A percentile compares a stretch with the other conserved stretches of the same genome.
Conservation (phyloP, 2,329 filamentous ascomycete species). For the Xylaria arbuscula region DNA sequence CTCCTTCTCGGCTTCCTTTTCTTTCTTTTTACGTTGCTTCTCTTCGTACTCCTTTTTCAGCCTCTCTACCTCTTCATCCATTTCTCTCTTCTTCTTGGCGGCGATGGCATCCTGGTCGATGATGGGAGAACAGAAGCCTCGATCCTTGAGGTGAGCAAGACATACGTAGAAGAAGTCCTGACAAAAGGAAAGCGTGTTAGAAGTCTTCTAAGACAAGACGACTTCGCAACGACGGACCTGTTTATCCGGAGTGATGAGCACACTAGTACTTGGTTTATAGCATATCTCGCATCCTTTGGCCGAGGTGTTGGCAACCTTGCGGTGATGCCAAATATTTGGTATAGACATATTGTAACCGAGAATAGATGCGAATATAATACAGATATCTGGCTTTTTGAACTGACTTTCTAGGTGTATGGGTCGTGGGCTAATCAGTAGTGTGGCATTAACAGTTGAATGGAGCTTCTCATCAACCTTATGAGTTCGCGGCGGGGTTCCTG, state of each 20-base stretch:
- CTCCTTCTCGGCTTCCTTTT: conserved; percentile 71
- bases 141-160: conserved; percentile 82
- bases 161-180: conserved; percentile 94
- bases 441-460: not conserved
- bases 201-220: conserved; percentile 11
- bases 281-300: conserved; percentile 90
- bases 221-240: conserved; percentile 68
- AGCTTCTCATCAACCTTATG: not conserved
- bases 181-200: conserved; percentile 24
- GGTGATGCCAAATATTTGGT: conserved; percentile 84
- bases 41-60: conserved; percentile 83
- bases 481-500: conserved; percentile 1
- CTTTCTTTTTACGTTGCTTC: conserved; percentile 73
- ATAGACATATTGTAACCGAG: conserved; percentile 60
- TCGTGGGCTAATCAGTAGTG: not conserved
- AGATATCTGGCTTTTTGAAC: not conserved
- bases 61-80: conserved; percentile 72
- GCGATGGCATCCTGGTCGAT: conserved; percentile 74
- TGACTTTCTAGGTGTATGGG: not conserved
- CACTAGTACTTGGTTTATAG: conserved; percentile 87
- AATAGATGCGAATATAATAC: not conserved
- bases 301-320: conserved; percentile 85
- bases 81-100: conserved; percentile 72
- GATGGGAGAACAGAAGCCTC: conserved; percentile 80
- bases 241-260: conserved; percentile 88